Conservation (phyloP, 1,284 basidiomycete genomes). For the Cryptococcus sp. region DNA sequence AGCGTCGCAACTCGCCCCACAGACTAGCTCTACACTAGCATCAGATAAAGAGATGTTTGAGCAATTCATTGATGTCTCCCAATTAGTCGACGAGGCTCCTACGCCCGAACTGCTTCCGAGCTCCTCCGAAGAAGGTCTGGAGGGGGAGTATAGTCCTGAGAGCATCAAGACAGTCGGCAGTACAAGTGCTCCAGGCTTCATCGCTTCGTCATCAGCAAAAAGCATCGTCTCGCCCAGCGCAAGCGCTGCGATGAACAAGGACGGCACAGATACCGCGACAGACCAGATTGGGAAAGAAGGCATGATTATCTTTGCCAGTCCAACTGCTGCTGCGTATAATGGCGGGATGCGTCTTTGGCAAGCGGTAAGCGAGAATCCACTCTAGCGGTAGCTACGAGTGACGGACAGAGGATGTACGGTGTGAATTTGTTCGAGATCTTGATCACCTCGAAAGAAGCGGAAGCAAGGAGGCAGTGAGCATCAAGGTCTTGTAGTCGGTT, state of each 20-base stretch:
- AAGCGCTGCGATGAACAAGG: background rate
- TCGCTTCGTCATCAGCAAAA: too few relatives aligned
- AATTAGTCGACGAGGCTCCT: slow-evolving; percentile 21
- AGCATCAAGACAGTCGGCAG: slow-evolving; percentile 32
- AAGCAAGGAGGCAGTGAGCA: too few relatives aligned
- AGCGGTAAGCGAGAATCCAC: background rate
- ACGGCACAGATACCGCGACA: background rate
- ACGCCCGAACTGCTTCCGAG: slow-evolving; percentile 33
- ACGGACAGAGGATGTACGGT: too few relatives aligned
- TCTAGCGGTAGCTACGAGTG: background rate
- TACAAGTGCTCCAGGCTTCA: slow-evolving; percentile 2
- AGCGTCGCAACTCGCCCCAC: background rate
- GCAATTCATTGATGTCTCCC: slow-evolving; percentile 29
- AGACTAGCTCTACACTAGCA: background rate
- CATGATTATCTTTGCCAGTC: slow-evolving; percentile 14
- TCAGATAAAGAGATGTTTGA: slow-evolving; percentile 30
- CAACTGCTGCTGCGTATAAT: slow-evolving; percentile 23
- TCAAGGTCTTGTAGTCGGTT: too few relatives aligned
- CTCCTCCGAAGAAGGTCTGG: slow-evolving; percentile 1
- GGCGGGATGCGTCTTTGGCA: slow-evolving; percentile 24
- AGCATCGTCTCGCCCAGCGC: background rate
- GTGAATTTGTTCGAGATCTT: too few relatives aligned
- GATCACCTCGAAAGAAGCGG: too few relatives aligned
- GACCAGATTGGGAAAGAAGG: background rate
- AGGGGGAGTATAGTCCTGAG: slow-evolving; percentile 26